phyloP scores from a whole-genome alignment of 345 rosid species.

The Isatis tinctoria region DNA sequence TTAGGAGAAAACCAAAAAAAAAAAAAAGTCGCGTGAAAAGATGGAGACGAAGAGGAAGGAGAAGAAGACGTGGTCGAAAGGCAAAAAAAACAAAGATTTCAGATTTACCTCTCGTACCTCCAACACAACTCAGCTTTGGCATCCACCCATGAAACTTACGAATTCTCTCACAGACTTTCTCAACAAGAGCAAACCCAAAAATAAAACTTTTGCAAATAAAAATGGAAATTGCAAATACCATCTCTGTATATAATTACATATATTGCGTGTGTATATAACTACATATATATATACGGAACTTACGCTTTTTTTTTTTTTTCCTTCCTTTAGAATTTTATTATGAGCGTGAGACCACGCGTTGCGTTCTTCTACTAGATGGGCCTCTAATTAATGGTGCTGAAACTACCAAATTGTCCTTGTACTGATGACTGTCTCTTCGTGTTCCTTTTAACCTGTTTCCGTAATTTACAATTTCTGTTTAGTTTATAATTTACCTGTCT shows the following conservation, averaged over 20 bases:
- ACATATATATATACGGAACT: conserved; percentile 19
- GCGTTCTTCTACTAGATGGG: conserved; percentile 17
- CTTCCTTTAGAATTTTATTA: neutral
- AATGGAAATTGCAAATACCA: neutral
- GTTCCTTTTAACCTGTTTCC: neutral
- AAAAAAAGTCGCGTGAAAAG: conserved; percentile 21
- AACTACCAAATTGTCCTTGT: neutral
- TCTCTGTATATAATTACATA: too few relatives aligned
- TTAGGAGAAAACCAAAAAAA: neutral
- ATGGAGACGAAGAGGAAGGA: conserved; percentile 12
- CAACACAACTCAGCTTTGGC: conserved; percentile 6
- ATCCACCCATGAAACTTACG: conserved; percentile 9
- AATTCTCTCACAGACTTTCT: conserved; percentile 16
- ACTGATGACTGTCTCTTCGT: neutral
- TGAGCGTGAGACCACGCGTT: conserved; percentile 35
- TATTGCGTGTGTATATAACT: too few relatives aligned
- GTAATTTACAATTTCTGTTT: neutral
- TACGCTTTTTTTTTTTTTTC: conserved; percentile 8
- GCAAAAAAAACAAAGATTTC: neutral
- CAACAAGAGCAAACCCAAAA: neutral
- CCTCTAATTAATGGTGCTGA: neutral
- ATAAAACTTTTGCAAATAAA: neutral
- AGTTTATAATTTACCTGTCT: too few relatives aligned
- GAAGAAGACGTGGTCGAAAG: conserved; percentile 15
- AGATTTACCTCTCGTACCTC: conserved; percentile 19